phyloP scores from a whole-genome alignment of 129 eudicot species.

The Flaveria bidentis region DNA sequence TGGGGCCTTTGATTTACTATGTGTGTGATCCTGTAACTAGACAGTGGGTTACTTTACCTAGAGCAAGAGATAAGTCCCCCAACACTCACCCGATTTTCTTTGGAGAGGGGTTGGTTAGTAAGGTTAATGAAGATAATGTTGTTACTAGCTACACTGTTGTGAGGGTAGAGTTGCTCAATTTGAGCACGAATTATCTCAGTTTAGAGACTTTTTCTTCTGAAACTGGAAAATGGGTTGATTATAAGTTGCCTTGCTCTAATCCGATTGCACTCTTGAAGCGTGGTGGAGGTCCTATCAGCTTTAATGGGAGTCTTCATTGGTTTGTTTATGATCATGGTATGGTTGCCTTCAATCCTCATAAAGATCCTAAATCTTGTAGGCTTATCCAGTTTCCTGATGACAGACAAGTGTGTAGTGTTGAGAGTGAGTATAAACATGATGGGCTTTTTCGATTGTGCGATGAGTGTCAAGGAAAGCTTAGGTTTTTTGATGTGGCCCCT shows the following conservation, averaged over 20 bases:
- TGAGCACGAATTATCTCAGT: constrained; percentile 25
- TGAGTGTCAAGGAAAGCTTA: constrained; percentile 39
- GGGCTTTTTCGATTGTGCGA: constrained; percentile 53
- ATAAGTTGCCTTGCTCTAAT: constrained; percentile 30
- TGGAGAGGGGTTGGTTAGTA: constrained; percentile 53
- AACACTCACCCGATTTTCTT: constrained; percentile 44
- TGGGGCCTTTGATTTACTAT: constrained; percentile 51
- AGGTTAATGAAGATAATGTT: constrained; percentile 39
- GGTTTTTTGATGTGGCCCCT: constrained; percentile 46
- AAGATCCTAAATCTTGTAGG: constrained; percentile 31
- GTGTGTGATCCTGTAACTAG: constrained; percentile 59
- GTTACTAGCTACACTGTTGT: constrained; percentile 45
- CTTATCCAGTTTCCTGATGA: constrained; percentile 41
- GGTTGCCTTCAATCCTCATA: constrained; percentile 54
- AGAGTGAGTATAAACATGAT: constrained; percentile 36
- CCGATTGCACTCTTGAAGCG: constrained; percentile 45
- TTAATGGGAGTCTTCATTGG: constrained; percentile 49
- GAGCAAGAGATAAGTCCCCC: constrained; percentile 31
- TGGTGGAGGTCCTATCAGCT: constrained; percentile 49
- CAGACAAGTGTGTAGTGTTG: constrained; percentile 24
- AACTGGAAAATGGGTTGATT: constrained; percentile 47
- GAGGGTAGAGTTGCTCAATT: constrained; percentile 37
- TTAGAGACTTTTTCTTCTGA: constrained; percentile 49
- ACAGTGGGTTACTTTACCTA: constrained; percentile 50
- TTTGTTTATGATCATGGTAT: constrained; percentile 49